These are phyloP conservation scores for Huntiella abstrusa DNA, from an alignment of 2,329 filamentous ascomycete species.

Conservation along the genomic window DNA sequence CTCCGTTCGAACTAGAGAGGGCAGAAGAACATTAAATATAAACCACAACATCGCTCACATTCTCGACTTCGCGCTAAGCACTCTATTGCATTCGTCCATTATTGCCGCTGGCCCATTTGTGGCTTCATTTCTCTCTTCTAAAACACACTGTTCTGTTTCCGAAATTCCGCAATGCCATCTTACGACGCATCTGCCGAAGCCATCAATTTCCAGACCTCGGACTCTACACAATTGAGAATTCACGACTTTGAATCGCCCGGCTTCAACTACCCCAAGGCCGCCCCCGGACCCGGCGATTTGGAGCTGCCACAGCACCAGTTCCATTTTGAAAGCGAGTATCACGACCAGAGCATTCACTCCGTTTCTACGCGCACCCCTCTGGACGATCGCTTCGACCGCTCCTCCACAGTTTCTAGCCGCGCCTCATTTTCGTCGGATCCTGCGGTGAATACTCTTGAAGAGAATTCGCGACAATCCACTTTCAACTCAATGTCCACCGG, in stretches of 20 bases:
- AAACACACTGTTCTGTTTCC: not conserved
- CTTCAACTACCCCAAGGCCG: slow-evolving; percentile 3
- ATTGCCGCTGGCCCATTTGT: too few species aligned
- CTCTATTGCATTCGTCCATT: too few species aligned
- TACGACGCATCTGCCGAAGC: slow-evolving; percentile 7
- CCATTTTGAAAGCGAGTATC: slow-evolving; percentile 9
- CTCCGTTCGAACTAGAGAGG: too few species aligned
- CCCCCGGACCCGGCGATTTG: not conserved
- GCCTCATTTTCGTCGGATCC: slow-evolving; percentile 7
- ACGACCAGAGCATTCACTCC: slow-evolving; percentile 10
- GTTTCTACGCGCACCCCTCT: slow-evolving; percentile 8
- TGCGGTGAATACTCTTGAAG: slow-evolving; percentile 1
- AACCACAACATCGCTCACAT: too few species aligned
- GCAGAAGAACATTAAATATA: too few species aligned
- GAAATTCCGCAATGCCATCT: slow-evolving; percentile 11
- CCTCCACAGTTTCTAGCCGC: slow-evolving; percentile 7
- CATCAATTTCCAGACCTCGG: slow-evolving; percentile 7
- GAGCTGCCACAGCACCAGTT: slow-evolving; percentile 9
- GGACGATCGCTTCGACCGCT: slow-evolving; percentile 11
- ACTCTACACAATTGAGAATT: slow-evolving; percentile 6
- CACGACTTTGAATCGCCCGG: slow-evolving; percentile 5
- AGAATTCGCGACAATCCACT: slow-evolving; percentile 9
- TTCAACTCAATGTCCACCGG: slow-evolving; percentile 9
- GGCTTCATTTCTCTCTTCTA: too few species aligned
- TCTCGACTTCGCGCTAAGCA: too few species aligned